phyloP scores from a whole-genome alignment of 228 moss, liverwort and hornwort genomes.

The Sphagnum fallax region DNA sequence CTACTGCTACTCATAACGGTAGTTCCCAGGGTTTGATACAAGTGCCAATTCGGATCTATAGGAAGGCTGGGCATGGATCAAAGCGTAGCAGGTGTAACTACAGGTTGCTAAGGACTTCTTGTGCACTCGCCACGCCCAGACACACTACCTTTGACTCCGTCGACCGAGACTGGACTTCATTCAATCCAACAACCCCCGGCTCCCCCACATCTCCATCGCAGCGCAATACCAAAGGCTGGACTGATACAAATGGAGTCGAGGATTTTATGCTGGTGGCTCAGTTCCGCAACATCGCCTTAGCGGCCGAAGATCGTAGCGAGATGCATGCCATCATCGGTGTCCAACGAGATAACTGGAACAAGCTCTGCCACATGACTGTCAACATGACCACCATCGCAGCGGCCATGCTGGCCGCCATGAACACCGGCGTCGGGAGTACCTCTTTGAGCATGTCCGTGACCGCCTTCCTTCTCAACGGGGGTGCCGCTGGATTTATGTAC shows the following conservation, averaged over 20 bases:
- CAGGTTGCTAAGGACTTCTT: no score
- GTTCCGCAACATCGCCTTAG: conserved; percentile 2
- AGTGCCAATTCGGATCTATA: no score
- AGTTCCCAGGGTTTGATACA: no score
- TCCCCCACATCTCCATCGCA: no score
- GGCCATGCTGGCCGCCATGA: conserved; percentile 15
- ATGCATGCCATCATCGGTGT: conserved; percentile 16
- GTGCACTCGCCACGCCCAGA: no score
- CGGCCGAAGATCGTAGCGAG: conserved; percentile 14
- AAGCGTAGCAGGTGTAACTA: no score
- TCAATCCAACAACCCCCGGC: no score
- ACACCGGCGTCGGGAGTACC: neutral
- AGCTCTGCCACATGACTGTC: conserved; percentile 23
- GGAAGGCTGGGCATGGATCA: no score
- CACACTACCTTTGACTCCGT: no score
- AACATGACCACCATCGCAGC: conserved; percentile 13
- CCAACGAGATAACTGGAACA: conserved; percentile 25
- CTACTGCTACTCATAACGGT: no score
- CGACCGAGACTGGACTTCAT: no score
- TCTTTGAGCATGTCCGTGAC: conserved; percentile 11
- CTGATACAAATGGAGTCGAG: conserved; percentile 8
- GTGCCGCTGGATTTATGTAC: conserved; percentile 14
- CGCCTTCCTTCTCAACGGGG: conserved; percentile 10
- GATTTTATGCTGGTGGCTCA: conserved; percentile 10
- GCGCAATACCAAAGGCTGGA: conserved; percentile 16